These are phyloP conservation scores for Calonectria crousiana DNA, from an alignment of 2,329 filamentous ascomycete genomes.

Conservation along the genomic window DNA sequence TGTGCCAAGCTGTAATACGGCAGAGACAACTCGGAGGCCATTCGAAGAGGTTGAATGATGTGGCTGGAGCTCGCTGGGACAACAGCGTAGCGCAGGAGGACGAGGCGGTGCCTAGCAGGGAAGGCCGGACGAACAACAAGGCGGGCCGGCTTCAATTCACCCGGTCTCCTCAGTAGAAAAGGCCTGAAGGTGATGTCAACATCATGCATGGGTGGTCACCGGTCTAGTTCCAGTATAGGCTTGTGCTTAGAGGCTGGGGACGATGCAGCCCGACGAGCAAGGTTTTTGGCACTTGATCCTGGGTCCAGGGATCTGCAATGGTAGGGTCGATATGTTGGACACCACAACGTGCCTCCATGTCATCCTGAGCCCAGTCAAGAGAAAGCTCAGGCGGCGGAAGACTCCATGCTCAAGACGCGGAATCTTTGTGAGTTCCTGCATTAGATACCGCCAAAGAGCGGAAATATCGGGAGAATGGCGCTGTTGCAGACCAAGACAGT, in stretches of 20 bases:
- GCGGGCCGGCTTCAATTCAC: slow-evolving; percentile 1
- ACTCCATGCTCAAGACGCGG: slow-evolving; percentile 25
- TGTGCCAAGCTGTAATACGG: slow-evolving; percentile 41
- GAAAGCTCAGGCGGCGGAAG: slow-evolving; percentile 30
- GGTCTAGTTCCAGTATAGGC: slow-evolving; percentile 23
- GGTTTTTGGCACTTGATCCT: slow-evolving; percentile 35
- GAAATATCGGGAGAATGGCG: slow-evolving; percentile 3
- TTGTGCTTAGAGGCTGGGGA: slow-evolving; percentile 27
- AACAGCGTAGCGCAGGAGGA: slow-evolving; percentile 34
- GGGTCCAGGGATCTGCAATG: slow-evolving; percentile 35
- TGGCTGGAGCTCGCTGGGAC: slow-evolving; percentile 47
- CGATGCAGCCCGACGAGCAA: slow-evolving; percentile 32
- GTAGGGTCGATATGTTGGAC: slow-evolving; percentile 37
- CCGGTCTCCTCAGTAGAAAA: not conserved
- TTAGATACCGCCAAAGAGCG: slow-evolving; percentile 2
- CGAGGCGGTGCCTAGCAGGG: slow-evolving; percentile 28
- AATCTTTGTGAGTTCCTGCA: not conserved
- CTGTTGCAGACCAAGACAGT: slow-evolving; percentile 8
- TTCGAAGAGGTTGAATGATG: slow-evolving; percentile 36
- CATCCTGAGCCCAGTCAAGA: slow-evolving; percentile 28
- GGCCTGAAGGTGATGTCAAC: slow-evolving; percentile 37
- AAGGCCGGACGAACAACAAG: slow-evolving; percentile 26
- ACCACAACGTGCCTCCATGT: slow-evolving; percentile 29
- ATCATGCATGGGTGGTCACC: slow-evolving; percentile 40
- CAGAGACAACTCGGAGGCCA: slow-evolving; percentile 38